Conservation (phyloP, 768 basidiomycete species). For the Udeniomyces megalosporus region DNA sequence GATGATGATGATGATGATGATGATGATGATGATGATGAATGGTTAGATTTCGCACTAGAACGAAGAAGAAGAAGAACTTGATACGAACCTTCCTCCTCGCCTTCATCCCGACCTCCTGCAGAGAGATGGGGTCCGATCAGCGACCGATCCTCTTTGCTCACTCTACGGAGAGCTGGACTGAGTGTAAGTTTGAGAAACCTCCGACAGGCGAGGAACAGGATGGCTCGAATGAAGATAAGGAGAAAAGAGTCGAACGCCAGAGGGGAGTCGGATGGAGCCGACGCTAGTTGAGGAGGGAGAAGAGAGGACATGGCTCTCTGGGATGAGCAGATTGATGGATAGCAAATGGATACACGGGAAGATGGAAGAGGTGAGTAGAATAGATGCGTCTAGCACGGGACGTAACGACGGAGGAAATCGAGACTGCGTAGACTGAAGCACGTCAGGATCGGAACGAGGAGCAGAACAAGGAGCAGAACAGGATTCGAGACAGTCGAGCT, state of each 20-base stretch:
- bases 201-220: constrained; percentile 10
- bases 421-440: too few species aligned
- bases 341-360: neutral
- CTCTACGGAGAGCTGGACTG: neutral
- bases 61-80: neutral
- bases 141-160: neutral
- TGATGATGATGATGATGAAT: neutral
- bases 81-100: neutral
- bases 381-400: too few species aligned
- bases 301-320: neutral
- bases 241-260: constrained; percentile 1
- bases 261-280: neutral
- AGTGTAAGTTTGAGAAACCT: constrained; percentile 10
- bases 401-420: too few species aligned
- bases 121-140: neutral
- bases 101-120: neutral
- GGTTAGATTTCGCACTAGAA: neutral
- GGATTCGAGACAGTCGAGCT: too few species aligned
- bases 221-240: neutral
- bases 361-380: too few species aligned
- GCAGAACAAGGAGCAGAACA: too few species aligned
- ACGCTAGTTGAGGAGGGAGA: neutral
- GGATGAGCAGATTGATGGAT: too few species aligned
- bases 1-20: too few species aligned
- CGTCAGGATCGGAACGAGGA: too few species aligned